Conservation (phyloP, 2,329 filamentous ascomycete species). For the Calonectria montana region DNA sequence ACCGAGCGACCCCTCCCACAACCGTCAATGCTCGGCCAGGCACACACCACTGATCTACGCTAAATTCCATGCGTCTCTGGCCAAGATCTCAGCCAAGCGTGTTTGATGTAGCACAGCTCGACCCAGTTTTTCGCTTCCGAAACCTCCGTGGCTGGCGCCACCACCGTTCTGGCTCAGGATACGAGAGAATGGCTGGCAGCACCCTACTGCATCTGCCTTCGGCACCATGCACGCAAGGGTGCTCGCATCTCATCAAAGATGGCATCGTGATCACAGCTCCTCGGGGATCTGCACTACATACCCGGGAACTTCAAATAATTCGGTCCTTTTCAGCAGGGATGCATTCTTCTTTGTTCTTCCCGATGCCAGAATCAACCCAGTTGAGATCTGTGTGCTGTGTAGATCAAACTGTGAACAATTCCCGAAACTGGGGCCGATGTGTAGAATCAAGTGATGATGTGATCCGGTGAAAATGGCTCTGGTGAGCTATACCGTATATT, state of each 20-base stretch:
- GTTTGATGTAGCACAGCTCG: neutral
- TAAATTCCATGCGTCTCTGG: neutral
- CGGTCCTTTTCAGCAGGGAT: neutral
- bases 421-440: neutral
- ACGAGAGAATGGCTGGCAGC: neutral
- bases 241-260: neutral
- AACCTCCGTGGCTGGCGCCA: constrained; percentile 1
- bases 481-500: neutral
- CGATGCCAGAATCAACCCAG: neutral
- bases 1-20: neutral
- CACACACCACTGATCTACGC: neutral
- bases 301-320: neutral
- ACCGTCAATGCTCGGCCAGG: neutral
- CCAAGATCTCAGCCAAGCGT: neutral
- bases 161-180: neutral
- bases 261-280: neutral
- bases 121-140: neutral
- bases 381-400: neutral
- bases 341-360: neutral
- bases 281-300: neutral
- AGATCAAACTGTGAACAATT: neutral
- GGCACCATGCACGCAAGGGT: neutral
- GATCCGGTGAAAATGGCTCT: neutral
- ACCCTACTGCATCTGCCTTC: neutral
- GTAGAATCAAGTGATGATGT: neutral